Evolutionary conservation across 257 asterid genomes (phyloP), one percentile per base, ranked within the genome.

Genomic region (Ocimum tenuiflorum): DNA sequence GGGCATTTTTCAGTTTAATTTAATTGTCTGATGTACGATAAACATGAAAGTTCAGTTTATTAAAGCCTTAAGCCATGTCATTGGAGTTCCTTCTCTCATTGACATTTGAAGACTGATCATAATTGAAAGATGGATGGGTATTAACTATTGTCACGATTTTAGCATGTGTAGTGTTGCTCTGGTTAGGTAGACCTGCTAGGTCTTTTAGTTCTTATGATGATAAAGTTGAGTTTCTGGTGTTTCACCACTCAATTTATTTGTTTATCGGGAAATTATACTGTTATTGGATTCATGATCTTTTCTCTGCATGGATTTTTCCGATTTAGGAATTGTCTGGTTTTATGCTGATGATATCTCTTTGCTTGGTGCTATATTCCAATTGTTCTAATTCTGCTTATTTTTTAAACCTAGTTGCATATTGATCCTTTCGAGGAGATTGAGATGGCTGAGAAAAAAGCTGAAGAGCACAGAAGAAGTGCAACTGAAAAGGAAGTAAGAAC

Each of bases 361-460:
- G 5, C 31, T 10, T 46, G 15, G 24, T 63, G 48, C 61, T 71
- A 12, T 57, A 17, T 67, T 39, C 51, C 41, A 19, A 19, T 12
- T 20, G 38, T 8, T 20, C 22, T 60, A 10, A 18, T 19, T 11
- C 22, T 39, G 27, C 12, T 64, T 38, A 2, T 73, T 17, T 80
- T 73, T 39, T 60, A 17, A 36, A 58, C 27, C 38, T 81, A 94
- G 99, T 68, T 94, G 83, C 95, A 83, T 80, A 52, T 86, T 14
- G 97, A 94, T 86, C 99, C 95, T 33, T 94, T 94, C 67, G 97
- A 94, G 85, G 97, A 90, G 82, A 85, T 94, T 68, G 97, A 83
- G 73, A 65, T 78, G 88, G 88, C 77, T 14, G 86, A 63, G 60
- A 94, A 81, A 76, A 85, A 74, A 75, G 96, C 97, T 9, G 99